Evolutionary conservation across 257 asterid species (phyloP).

Genomic region (Striga asiatica): DNA sequence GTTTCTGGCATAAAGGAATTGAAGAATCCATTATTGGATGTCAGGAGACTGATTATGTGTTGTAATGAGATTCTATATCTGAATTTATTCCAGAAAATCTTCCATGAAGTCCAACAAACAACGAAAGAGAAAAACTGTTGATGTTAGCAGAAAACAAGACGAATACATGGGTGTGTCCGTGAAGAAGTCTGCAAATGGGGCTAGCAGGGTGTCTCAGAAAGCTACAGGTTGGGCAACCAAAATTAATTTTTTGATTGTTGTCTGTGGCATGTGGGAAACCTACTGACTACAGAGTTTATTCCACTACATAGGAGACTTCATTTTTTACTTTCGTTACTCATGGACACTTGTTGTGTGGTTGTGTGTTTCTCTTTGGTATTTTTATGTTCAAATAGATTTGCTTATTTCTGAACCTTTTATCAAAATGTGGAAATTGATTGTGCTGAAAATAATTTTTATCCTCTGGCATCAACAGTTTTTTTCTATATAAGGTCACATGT

Average conservation of each 20-base stretch:
- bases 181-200: conserved; percentile 27
- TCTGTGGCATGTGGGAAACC: too few species aligned
- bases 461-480: background rate
- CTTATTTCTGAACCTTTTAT: background rate
- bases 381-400: background rate
- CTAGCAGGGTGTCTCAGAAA: conserved; percentile 15
- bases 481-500: background rate
- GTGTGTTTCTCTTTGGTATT: background rate
- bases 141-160: conserved; percentile 20
- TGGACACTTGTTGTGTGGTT: background rate
- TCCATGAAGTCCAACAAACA: conserved; percentile 30
- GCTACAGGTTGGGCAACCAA: conserved; percentile 24
- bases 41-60: background rate
- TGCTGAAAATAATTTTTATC: conserved; percentile 4
- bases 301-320: background rate
- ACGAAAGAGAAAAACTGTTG: conserved; percentile 31
- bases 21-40: background rate
- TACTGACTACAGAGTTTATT: conserved; percentile 8
- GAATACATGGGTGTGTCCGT: conserved; percentile 12
- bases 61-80: background rate
- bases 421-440: background rate
- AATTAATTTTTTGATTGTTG: background rate
- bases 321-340: background rate
- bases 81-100: conserved; percentile 17
- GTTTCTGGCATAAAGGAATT: background rate